phyloP scores from a whole-genome alignment of 805 yeast species.

The Nakazawaea ernobii region DNA sequence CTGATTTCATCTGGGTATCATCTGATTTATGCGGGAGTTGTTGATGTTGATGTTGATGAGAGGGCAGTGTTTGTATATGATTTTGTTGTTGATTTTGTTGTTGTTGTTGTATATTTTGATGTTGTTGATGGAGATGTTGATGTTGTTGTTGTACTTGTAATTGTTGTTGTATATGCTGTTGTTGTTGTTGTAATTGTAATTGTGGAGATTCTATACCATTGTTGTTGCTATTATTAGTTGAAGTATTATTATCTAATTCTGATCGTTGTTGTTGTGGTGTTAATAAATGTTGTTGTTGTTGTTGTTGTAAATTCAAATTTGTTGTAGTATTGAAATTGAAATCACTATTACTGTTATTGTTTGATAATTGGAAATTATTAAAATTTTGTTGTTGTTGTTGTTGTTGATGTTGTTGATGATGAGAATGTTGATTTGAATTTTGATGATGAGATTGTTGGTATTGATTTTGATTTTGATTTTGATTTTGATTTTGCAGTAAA shows the following conservation, averaged over 20 bases:
- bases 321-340: conserved; percentile 1
- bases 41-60: conserved; percentile 9
- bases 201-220: conserved; percentile 12
- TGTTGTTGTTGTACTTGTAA: conserved; percentile 14
- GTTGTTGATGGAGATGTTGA: conserved; percentile 20
- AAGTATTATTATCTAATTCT: conserved; percentile 3
- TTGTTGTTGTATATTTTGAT: conserved; percentile 17
- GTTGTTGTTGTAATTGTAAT: conserved; percentile 15
- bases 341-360: conserved; percentile 10
- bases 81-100: conserved; percentile 17
- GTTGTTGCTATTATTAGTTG: not conserved
- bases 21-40: conserved; percentile 10
- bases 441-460: conserved; percentile 15
- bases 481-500: conserved; percentile 38
- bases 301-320: conserved; percentile 5
- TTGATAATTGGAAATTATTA: conserved; percentile 8
- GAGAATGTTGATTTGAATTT: not conserved
- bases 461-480: conserved; percentile 17
- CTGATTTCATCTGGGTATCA: conserved; percentile 6
- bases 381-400: conserved; percentile 6
- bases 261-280: conserved; percentile 10
- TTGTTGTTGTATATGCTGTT: conserved; percentile 9
- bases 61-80: conserved; percentile 15
- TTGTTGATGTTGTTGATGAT: conserved; percentile 1
- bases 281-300: conserved; percentile 9